Base-by-base conservation (phyloP, 192 early-diverging fungal genomes). In the Diversispora eburnea region DNA sequence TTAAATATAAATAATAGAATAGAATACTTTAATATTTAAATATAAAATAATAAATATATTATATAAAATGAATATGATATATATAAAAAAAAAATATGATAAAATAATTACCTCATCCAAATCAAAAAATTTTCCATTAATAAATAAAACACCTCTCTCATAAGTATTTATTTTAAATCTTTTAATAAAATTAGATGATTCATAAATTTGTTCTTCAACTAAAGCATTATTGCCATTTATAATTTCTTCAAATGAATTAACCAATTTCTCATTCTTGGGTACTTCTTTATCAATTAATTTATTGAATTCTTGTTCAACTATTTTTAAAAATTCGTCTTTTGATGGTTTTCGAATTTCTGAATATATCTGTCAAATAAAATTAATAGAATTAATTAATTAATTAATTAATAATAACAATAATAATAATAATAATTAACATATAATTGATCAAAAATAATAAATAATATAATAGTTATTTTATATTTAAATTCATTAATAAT, bases 71-170 rank as follows among this genome's bases (percentile, higher is more conserved):
- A 33, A 33, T 33, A 33, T 33, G n/a, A n/a, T n/a, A n/a, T n/a
- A n/a, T n/a, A n/a, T n/a, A n/a, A n/a, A n/a, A n/a, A 33, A 33
- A 33, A 33, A 33, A 39, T 66, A 45, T 47, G 42, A 9, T 25
- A 46, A 22, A 43, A n/a, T 20, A 47, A 49, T 43, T 77, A 81
- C 85, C n/a, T 88, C 85, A 56, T 78, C 82, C 73, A 92, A 77
- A 12, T 84, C 83, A 70, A 89, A 77, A 72, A 85, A 86, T 75
- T 89, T 91, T 62, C 95, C 95, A 75, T 97, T 97, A 48, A 91
- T 72, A 85, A 94, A 97, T 2, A 88, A 70, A 6, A 84, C 81
- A 8, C 88, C 87, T 0, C 46, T 67, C 10, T 83, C 81, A 55
- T 79, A 39, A 43, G 43, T 58, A 43, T 64, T 20, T 43, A 63